Percentiles rank a stretch among this genome's conserved stretches.
These are phyloP conservation scores for Pseudomassariella vexata DNA, from an alignment of 2,329 filamentous ascomycete genomes.

Conservation along the genomic window DNA sequence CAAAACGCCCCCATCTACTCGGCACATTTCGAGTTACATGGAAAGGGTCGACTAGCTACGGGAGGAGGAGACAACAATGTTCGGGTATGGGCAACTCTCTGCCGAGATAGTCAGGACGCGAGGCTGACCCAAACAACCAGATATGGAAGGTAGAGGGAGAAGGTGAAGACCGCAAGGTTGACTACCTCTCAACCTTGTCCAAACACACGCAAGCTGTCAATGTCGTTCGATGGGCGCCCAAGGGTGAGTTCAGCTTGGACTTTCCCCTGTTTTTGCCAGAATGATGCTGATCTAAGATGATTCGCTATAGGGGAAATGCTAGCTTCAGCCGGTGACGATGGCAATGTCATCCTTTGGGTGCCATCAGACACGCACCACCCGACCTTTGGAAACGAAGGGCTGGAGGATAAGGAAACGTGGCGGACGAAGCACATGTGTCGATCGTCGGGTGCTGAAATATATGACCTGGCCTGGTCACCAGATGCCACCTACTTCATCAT, in stretches of 20 bases:
- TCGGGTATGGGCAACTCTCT: conserved; percentile 52
- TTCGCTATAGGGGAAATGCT: conserved; percentile 70
- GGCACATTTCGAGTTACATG: conserved; percentile 89
- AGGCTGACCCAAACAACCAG: conserved; percentile 4
- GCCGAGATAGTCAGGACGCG: background rate
- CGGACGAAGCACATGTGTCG: conserved; percentile 96
- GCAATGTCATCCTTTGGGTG: conserved; percentile 95
- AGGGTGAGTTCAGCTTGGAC: conserved; percentile 53
- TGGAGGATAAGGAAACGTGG: conserved; percentile 96
- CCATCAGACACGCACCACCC: conserved; percentile 70
- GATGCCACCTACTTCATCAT: conserved; percentile 95
- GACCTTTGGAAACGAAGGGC: conserved; percentile 73
- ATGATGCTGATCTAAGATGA: background rate
- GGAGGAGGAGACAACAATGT: conserved; percentile 96
- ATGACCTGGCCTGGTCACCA: conserved; percentile 98
- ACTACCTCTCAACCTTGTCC: conserved; percentile 83
- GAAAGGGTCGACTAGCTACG: conserved; percentile 87
- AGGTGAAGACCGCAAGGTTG: conserved; percentile 81
- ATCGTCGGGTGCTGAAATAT: conserved; percentile 91
- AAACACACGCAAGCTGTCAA: conserved; percentile 98
- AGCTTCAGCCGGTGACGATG: conserved; percentile 93
- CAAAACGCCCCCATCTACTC: conserved; percentile 96
- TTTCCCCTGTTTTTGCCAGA: conserved; percentile 4
- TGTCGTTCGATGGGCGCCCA: conserved; percentile 91
- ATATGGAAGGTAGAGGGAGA: conserved; percentile 85